Conservation (phyloP, 1,284 basidiomycete species). For the Pisolithus thermaeus region DNA sequence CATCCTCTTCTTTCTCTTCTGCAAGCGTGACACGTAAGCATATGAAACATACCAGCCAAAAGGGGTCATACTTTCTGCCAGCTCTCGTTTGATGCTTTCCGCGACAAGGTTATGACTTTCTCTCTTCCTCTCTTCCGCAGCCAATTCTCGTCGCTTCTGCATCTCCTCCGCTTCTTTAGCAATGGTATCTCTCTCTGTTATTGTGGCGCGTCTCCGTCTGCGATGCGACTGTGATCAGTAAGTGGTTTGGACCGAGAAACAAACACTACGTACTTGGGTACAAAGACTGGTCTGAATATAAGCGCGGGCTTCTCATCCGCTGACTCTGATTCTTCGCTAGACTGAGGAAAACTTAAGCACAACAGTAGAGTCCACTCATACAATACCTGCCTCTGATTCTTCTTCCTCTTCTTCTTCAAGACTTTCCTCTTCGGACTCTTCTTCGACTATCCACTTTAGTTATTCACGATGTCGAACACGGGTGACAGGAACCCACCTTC, state of each 20-base stretch:
- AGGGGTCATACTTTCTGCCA: constrained; percentile 66
- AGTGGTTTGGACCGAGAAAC: not conserved
- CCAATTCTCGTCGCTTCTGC: constrained; percentile 52
- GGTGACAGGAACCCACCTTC: constrained; percentile 30
- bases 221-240: not conserved
- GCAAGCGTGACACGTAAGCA: constrained; percentile 4
- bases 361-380: constrained; percentile 9
- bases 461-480: constrained; percentile 8
- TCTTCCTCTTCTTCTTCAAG: constrained; percentile 35
- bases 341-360: constrained; percentile 36
- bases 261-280: constrained; percentile 63
- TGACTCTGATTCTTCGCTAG: constrained; percentile 71
- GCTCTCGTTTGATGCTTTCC: constrained; percentile 77
- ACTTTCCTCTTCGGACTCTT: constrained; percentile 43
- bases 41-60: not conserved
- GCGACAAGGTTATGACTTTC: constrained; percentile 85
- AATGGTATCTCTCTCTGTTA: constrained; percentile 58
- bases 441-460: constrained; percentile 34
- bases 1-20: constrained; percentile 83
- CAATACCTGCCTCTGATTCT: constrained; percentile 33
- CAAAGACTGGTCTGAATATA: constrained; percentile 82
- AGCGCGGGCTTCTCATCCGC: constrained; percentile 59
- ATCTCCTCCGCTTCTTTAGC: constrained; percentile 69
- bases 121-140: constrained; percentile 70
- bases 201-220: constrained; percentile 69